Evolutionary conservation across 345 rosid species (phyloP).

Genomic region (Hirschfeldia incana): DNA sequence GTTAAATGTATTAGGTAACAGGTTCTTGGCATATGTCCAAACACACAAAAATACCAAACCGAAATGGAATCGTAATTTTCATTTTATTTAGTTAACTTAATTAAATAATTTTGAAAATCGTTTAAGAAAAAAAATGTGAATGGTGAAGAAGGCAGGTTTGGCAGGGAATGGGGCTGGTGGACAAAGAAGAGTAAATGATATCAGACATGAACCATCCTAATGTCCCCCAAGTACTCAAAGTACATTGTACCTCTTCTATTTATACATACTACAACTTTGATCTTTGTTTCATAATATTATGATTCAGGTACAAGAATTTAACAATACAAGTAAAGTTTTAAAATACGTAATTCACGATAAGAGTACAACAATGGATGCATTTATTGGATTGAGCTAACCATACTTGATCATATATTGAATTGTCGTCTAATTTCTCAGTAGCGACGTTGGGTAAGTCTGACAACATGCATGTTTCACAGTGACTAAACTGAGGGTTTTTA

Average conservation of each 20-base stretch:
- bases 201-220: slow-evolving; percentile 36
- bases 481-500: not conserved
- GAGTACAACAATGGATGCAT: not conserved
- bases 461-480: not conserved
- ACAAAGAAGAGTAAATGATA: slow-evolving; percentile 40
- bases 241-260: slow-evolving; percentile 37
- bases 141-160: slow-evolving; percentile 42
- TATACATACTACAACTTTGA: slow-evolving; percentile 20
- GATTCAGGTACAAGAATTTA: slow-evolving; percentile 15
- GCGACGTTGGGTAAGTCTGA: not conserved
- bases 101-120: not conserved
- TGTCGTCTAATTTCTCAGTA: not conserved
- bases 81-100: not conserved
- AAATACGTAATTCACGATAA: not conserved
- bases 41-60: not conserved
- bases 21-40: slow-evolving; percentile 21
- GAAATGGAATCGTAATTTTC: not conserved
- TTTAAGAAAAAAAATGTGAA: slow-evolving; percentile 25
- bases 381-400: slow-evolving; percentile 3
- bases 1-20: slow-evolving; percentile 35
- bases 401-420: not conserved
- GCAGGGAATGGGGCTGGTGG: slow-evolving; percentile 42
- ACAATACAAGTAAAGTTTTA: not conserved
- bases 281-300: slow-evolving; percentile 13
- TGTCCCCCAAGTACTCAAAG: slow-evolving; percentile 44